A percentile compares a stretch with the other conserved stretches of the same genome.
phyloP scores from a whole-genome alignment of 129 eudicot species.

The Pseudognaphalium luteoalbum region DNA sequence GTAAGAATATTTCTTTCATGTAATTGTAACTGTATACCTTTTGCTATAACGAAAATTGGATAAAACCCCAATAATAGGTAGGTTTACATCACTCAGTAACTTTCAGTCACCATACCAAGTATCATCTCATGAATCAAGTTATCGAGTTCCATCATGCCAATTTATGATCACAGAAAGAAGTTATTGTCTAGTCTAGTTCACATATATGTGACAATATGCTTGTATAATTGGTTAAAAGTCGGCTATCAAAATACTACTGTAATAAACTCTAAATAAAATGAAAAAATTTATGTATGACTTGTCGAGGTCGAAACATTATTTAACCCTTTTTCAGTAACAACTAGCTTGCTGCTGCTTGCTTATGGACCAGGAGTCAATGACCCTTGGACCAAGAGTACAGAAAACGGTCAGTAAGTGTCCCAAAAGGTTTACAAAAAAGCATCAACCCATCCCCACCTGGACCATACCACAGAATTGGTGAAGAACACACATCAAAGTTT shows the following conservation, averaged over 20 bases:
- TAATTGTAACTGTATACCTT: neutral
- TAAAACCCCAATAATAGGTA: neutral
- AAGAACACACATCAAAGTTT: constrained; percentile 3
- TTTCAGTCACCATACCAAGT: neutral
- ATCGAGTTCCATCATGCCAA: neutral
- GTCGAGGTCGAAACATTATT: neutral
- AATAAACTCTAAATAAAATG: too few species aligned
- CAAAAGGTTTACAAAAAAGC: neutral
- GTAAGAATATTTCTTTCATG: neutral
- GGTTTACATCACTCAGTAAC: neutral
- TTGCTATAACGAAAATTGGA: neutral
- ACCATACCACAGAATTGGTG: constrained; percentile 22
- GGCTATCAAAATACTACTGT: too few species aligned
- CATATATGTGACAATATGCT: too few species aligned
- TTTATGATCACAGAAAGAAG: neutral
- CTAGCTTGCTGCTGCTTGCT: neutral
- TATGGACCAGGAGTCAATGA: constrained; percentile 7
- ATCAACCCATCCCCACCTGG: neutral
- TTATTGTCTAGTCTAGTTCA: too few species aligned
- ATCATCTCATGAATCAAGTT: neutral
- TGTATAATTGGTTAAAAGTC: too few species aligned
- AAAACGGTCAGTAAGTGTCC: constrained; percentile 13
- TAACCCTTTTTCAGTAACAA: neutral
- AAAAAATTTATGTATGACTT: neutral
- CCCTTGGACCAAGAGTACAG: constrained; percentile 8